phyloP scores from a whole-genome alignment of 345 rosid species.

The Limnanthes douglasii region DNA sequence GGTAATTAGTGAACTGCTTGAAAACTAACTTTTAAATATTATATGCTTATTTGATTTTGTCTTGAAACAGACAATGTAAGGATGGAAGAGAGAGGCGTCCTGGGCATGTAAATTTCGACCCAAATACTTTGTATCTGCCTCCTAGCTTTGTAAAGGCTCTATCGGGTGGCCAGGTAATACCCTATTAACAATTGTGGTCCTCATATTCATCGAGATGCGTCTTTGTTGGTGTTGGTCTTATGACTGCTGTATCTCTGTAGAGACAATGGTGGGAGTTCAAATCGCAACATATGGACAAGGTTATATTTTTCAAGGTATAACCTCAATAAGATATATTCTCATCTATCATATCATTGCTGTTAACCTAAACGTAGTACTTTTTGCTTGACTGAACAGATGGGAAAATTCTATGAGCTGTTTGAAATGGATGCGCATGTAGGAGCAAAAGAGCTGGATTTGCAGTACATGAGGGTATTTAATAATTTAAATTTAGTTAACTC shows the following conservation, averaged over 20 bases:
- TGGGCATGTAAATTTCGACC: constrained; percentile 61
- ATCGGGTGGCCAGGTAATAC: constrained; percentile 77
- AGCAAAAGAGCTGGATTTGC: constrained; percentile 82
- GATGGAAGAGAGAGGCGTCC: constrained; percentile 66
- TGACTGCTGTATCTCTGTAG: constrained; percentile 19
- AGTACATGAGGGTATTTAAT: constrained; percentile 90
- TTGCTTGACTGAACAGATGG: constrained; percentile 49
- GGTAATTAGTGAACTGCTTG: too few relatives aligned
- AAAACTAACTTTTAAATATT: constrained; percentile 1
- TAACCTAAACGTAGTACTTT: constrained; percentile 1
- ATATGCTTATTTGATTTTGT: constrained; percentile 5
- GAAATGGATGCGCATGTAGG: constrained; percentile 99
- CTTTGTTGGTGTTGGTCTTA: constrained; percentile 7
- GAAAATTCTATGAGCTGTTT: constrained; percentile 93
- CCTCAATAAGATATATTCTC: not conserved
- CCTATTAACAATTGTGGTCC: constrained; percentile 3
- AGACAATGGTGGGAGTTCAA: constrained; percentile 99
- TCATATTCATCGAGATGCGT: constrained; percentile 8
- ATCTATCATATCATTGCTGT: not conserved
- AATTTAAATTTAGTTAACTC: too few relatives aligned
- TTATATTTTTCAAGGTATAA: constrained; percentile 84
- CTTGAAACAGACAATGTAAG: constrained; percentile 33
- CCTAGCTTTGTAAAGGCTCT: constrained; percentile 63
- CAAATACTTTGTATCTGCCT: constrained; percentile 80
- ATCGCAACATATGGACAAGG: constrained; percentile 98